Base-by-base conservation (phyloP, 305 asterid genomes). In the Fraxinus ornus region DNA sequence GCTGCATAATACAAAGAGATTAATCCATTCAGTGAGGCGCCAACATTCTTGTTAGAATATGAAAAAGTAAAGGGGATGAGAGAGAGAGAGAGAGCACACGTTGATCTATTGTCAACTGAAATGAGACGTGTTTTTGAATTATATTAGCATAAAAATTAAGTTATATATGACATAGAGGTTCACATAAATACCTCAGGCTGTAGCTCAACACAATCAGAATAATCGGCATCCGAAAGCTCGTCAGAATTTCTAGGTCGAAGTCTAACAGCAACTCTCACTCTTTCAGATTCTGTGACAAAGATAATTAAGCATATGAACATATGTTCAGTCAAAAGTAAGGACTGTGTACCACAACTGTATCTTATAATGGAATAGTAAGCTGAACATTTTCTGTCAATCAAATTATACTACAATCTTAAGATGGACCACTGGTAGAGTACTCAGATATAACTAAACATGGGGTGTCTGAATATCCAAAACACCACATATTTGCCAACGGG, bases 211-310 rank as follows among this genome's bases (percentile, higher is more conserved):
- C 97, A 95, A 35, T 90, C 97, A 36, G 94, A 88, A 89, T 90
- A 91, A 87, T 95, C 98, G 15, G 91, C 88, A 87, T 90, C 94
- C 26, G 90, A 84, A 72, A 89, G 91, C 79, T 95, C 98, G 83
- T 89, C 93, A 5, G 94, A 86, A 78, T 89, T 94, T 89, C 88
- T 91, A n/a, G 98, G 98, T 78, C 98, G 95, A 77, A 95, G 89
- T 91, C 98, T 90, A 35, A 95, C 91, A 78, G 98, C 95, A 88
- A 95, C 97, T 87, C 98, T 95, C 77, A 95, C 98, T 89, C 98
- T 92, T 83, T 93, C 97, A 76, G 95, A 90, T 84, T 92, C 98
- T 95, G 85, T 70, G 26, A 35, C 79, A 87, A 30, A 49, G 44
- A 72, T 1, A 77, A 77, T 83, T 36, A 2, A 79, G 76, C 49